Conservation (phyloP, 306 rosid genomes). For the Castanopsis chinensis region DNA sequence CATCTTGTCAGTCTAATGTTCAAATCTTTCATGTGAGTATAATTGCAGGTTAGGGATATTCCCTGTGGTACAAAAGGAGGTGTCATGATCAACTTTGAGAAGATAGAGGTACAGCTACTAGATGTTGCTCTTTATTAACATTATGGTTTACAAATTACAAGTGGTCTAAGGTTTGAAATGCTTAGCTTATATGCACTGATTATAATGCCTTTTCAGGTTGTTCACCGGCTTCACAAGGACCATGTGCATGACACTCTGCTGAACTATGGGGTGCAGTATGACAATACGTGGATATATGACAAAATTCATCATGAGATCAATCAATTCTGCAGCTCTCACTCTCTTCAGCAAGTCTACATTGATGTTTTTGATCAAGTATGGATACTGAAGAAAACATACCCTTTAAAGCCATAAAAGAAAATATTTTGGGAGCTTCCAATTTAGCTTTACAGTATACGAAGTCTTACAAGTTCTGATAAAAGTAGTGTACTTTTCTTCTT, state of each 20-base stretch:
- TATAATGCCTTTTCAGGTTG: constrained; percentile 54
- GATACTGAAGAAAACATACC: background rate
- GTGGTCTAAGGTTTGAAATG: constrained; percentile 5
- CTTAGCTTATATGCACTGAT: constrained; percentile 4
- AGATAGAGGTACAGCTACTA: constrained; percentile 65
- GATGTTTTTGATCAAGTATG: constrained; percentile 84
- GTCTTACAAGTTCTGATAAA: background rate
- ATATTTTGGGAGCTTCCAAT: background rate
- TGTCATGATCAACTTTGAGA: constrained; percentile 83
- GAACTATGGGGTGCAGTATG: constrained; percentile 81
- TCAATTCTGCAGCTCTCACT: constrained; percentile 89
- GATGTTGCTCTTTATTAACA: background rate
- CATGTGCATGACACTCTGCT: constrained; percentile 74
- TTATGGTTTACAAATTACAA: background rate
- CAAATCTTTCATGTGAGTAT: background rate
- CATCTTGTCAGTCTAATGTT: constrained; percentile 1
- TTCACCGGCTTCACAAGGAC: constrained; percentile 76
- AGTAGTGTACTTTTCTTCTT: background rate
- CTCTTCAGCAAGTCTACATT: constrained; percentile 87
- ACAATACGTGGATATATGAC: constrained; percentile 94
- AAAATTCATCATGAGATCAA: constrained; percentile 95
- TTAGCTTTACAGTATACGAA: background rate
- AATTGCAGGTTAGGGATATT: constrained; percentile 79
- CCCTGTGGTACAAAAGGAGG: constrained; percentile 98
- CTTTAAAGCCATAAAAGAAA: constrained; percentile 4